These are phyloP conservation scores for Hypoxylon sp. DNA, from an alignment of 2,329 filamentous ascomycete genomes.

Conservation along the genomic window DNA sequence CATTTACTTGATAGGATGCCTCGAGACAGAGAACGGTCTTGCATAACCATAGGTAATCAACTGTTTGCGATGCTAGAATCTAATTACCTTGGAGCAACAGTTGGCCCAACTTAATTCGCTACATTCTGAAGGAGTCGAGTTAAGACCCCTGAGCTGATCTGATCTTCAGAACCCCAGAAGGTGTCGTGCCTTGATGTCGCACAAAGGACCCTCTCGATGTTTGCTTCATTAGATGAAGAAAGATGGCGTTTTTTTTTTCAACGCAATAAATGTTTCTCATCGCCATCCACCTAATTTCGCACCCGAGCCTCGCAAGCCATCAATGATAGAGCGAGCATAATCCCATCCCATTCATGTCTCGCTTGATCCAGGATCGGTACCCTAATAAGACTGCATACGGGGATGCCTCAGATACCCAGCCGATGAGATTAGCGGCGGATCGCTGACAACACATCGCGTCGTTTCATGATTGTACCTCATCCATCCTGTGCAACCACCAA, in stretches of 20 bases:
- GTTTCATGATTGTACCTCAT: slow-evolving; percentile 38
- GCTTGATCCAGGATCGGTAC: slow-evolving; percentile 8
- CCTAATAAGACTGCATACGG: slow-evolving; percentile 13
- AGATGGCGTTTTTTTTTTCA: too few species aligned
- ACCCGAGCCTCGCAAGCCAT: slow-evolving; percentile 6
- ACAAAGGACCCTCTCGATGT: too few species aligned
- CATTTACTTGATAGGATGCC: too few species aligned
- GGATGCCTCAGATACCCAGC: slow-evolving; percentile 4
- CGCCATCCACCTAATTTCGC: slow-evolving; percentile 14
- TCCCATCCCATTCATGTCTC: slow-evolving; percentile 4
- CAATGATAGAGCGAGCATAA: slow-evolving; percentile 1
- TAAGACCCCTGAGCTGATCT: slow-evolving; percentile 30
- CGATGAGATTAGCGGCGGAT: slow-evolving; percentile 37
- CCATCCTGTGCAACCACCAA: slow-evolving; percentile 29
- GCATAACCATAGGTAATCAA: too few species aligned
- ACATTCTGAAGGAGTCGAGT: slow-evolving; percentile 11
- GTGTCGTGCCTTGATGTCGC: slow-evolving; percentile 15
- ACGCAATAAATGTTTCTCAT: too few species aligned
- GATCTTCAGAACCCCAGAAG: slow-evolving; percentile 11
- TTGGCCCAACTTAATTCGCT: too few species aligned
- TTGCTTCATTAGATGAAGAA: too few species aligned
- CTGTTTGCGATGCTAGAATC: too few species aligned
- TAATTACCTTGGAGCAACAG: too few species aligned
- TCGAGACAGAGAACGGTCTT: too few species aligned
- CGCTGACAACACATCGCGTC: slow-evolving; percentile 30